Percentiles rank a stretch among this genome's conserved stretches.
Evolutionary conservation across 164 flowering plant species (phyloP).

Genomic region (Stephania cephalantha): DNA sequence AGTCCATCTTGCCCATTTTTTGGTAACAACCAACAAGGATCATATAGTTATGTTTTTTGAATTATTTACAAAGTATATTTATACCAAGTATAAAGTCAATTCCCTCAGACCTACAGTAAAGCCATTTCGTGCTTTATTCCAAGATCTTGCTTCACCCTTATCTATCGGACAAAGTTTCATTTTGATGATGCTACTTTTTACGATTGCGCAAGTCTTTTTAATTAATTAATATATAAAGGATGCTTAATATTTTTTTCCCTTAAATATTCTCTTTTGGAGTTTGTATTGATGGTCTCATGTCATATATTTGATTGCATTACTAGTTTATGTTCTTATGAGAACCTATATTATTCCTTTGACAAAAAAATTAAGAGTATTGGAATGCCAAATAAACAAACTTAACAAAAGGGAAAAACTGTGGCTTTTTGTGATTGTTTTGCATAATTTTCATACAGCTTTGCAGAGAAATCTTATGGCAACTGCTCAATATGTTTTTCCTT

Average conservation of each 20-base stretch:
- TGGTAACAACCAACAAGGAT: not conserved
- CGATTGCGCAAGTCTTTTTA: too few species aligned
- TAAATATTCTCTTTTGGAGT: not conserved
- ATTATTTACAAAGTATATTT: not conserved
- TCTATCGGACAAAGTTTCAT: too few species aligned
- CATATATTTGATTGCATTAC: not conserved
- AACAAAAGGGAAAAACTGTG: not conserved
- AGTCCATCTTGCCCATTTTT: not conserved
- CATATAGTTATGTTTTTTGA: not conserved
- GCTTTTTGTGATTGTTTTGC: not conserved
- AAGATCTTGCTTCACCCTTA: too few species aligned
- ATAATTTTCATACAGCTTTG: not conserved
- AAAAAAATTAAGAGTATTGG: not conserved
- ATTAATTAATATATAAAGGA: too few species aligned
- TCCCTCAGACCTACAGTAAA: too few species aligned
- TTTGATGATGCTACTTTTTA: too few species aligned
- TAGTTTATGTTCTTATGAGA: not conserved
- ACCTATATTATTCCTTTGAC: not conserved
- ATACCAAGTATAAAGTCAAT: too few species aligned
- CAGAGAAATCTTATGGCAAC: not conserved
- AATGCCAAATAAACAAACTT: too few species aligned
- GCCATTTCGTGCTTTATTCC: too few species aligned
- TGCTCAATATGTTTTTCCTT: not conserved
- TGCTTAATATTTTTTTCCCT: too few species aligned
- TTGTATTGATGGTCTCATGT: not conserved